Percentiles rank a stretch among this genome's conserved stretches.
These are phyloP conservation scores for Gloeopeniophorella convolvens DNA, from an alignment of 768 basidiomycete genomes.

Conservation along the genomic window DNA sequence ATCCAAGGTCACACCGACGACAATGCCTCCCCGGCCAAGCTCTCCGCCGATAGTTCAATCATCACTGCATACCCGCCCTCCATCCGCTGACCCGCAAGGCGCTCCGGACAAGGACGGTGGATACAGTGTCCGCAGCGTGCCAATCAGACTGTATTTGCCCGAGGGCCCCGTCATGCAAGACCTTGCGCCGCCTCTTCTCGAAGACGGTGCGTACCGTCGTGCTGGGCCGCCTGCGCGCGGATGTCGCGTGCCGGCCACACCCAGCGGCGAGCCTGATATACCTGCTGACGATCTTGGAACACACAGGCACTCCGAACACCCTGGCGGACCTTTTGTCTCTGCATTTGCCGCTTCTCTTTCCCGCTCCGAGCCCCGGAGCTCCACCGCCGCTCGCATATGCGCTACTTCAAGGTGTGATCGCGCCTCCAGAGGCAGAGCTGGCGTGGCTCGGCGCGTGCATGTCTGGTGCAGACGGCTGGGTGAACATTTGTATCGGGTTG, in stretches of 20 bases:
- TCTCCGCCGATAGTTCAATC: slow-evolving; percentile 47
- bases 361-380: slow-evolving; percentile 28
- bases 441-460: slow-evolving; percentile 93
- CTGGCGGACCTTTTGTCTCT: slow-evolving; percentile 61
- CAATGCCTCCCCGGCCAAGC: slow-evolving; percentile 50
- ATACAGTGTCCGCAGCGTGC: slow-evolving; percentile 82
- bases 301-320: slow-evolving; percentile 62
- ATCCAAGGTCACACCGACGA: slow-evolving; percentile 85
- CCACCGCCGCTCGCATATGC: slow-evolving; percentile 53
- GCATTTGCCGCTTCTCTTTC: slow-evolving; percentile 79
- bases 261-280: too few relatives aligned
- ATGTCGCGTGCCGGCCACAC: too few relatives aligned
- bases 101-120: slow-evolving; percentile 70
- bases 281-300: slow-evolving; percentile 17
- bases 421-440: slow-evolving; percentile 83
- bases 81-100: slow-evolving; percentile 50
- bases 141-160: slow-evolving; percentile 82
- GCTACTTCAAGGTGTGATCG: slow-evolving; percentile 76
- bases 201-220: slow-evolving; percentile 54
- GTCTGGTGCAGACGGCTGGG: slow-evolving; percentile 93
- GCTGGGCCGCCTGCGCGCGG: too few relatives aligned
- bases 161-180: slow-evolving; percentile 91
- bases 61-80: slow-evolving; percentile 59
- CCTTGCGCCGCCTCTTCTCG: slow-evolving; percentile 69
- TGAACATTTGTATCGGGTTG: slow-evolving; percentile 75